Evolutionary conservation across 805 yeast species (phyloP).

Genomic region (Candida gorgasii): DNA sequence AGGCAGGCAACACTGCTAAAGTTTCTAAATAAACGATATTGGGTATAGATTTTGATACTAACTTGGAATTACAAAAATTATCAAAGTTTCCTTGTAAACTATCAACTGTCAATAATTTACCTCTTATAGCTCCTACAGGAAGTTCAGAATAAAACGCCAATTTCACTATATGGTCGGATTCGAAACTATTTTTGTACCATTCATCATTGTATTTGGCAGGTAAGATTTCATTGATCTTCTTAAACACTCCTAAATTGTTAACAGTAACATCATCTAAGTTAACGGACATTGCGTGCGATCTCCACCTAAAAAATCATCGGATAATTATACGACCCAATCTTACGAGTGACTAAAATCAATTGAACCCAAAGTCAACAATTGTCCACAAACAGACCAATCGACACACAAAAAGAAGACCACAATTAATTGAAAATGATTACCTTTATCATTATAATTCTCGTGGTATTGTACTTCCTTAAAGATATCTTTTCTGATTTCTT

Average conservation of each 20-base stretch:
- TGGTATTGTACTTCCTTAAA: conserved; percentile 32
- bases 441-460: conserved; percentile 31
- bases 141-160: conserved; percentile 70
- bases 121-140: conserved; percentile 78
- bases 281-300: conserved; percentile 3
- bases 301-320: conserved; percentile 3
- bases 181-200: conserved; percentile 52
- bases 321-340: background rate
- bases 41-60: conserved; percentile 36
- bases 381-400: background rate
- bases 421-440: conserved; percentile 19
- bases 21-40: conserved; percentile 64
- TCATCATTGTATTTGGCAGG: conserved; percentile 52
- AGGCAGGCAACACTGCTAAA: conserved; percentile 65
- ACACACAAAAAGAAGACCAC: background rate
- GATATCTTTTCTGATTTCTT: conserved; percentile 26
- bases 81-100: conserved; percentile 25
- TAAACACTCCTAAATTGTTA: conserved; percentile 60
- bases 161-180: conserved; percentile 52
- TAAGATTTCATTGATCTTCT: conserved; percentile 55
- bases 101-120: conserved; percentile 47
- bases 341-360: too few species aligned
- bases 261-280: conserved; percentile 56
- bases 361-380: too few species aligned
- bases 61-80: conserved; percentile 27